Base-by-base conservation (phyloP, 129 eudicot species). In the Centrapalus pauciflorus region DNA sequence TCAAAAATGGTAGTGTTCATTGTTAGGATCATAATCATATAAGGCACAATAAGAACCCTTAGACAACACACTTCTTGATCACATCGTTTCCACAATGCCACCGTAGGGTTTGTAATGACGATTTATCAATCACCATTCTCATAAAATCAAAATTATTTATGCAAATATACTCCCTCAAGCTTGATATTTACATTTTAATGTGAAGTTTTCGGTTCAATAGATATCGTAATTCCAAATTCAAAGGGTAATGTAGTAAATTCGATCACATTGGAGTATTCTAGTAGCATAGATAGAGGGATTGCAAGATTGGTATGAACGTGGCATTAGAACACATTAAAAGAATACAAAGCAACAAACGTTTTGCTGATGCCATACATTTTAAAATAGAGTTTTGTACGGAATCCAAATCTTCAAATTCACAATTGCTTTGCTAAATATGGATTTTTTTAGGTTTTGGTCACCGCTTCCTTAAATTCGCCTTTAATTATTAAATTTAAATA, bases 401-500 rank as follows among this genome's bases (percentile, higher is more conserved):
- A 55, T 6, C 27, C 26, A 55, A 26, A 55, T 24, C 7, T 5
- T 55, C 2, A 48, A 4, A 7, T 4, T 5, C 9, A 1, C 11
- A 0, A 48, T n/a, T 28, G 17, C 20, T 27, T 55, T 55, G 26
- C 61, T 55, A 55, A 55, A 25, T 55, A 25, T 55, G 28, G 61
- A 27, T 14, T n/a, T 48, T 48, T 19, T 48, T 48, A 12, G 14
- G 1, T n/a, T 55, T 55, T 26, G 9, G 25, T 55, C 61, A 55
- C 37, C 61, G 17, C 61, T 55, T 55, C 61, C 61, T 55, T 55
- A 8, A 27, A 55, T 55, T 55, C 34, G 27, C 17, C 34, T 54
- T 25, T 55, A 55, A 28, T 29, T 35, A 55, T n/a, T n/a, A n/a
- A n/a, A n/a, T n/a, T n/a, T n/a, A n/a, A n/a, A n/a, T n/a, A n/a